phyloP scores from a whole-genome alignment of 1,139 yeast species.

The Trichomonascaceae sp. region DNA sequence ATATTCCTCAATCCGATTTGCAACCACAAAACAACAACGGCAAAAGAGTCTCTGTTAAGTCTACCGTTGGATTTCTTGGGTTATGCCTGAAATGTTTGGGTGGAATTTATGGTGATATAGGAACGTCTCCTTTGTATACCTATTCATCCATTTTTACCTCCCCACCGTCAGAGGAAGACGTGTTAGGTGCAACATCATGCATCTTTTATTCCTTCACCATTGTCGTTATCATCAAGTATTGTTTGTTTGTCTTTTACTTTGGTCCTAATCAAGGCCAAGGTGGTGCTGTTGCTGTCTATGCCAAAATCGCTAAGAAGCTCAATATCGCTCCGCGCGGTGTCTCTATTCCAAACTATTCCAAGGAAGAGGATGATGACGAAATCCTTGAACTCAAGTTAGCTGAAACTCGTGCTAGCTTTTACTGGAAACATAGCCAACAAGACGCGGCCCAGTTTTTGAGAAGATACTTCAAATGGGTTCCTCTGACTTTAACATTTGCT shows the following conservation, averaged over 20 bases:
- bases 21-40: background rate
- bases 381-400: slow-evolving; percentile 1
- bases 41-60: background rate
- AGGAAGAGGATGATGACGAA: slow-evolving; percentile 3
- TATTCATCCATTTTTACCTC: slow-evolving; percentile 41
- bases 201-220: slow-evolving; percentile 52
- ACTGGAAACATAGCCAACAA: background rate
- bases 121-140: slow-evolving; percentile 55
- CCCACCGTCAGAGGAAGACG: slow-evolving; percentile 36
- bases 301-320: slow-evolving; percentile 47
- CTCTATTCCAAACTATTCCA: slow-evolving; percentile 2
- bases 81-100: slow-evolving; percentile 37
- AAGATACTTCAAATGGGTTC: slow-evolving; percentile 2
- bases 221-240: slow-evolving; percentile 48
- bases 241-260: slow-evolving; percentile 41
- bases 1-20: background rate
- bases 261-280: slow-evolving; percentile 54
- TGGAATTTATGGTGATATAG: slow-evolving; percentile 57
- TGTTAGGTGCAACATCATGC: slow-evolving; percentile 48
- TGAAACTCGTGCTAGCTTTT: slow-evolving; percentile 7
- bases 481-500: slow-evolving; percentile 5
- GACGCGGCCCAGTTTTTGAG: background rate
- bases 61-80: background rate
- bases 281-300: slow-evolving; percentile 56
- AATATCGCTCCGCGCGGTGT: slow-evolving; percentile 30